Percentiles rank a stretch among this genome's conserved stretches.
phyloP scores from a whole-genome alignment of 352 stramenopile genomes.

The Pythium sukuiense region DNA sequence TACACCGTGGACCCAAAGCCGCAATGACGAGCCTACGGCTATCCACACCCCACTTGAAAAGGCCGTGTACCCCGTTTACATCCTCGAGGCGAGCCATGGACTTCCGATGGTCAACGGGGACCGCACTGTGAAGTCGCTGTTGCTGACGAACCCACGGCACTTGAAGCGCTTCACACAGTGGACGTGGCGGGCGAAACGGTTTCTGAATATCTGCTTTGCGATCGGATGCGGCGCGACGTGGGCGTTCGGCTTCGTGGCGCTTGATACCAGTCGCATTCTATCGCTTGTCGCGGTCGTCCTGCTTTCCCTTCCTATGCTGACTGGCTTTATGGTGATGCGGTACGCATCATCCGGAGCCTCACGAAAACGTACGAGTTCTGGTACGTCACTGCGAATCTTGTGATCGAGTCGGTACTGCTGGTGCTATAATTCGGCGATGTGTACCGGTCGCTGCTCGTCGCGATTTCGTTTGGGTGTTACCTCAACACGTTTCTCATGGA shows the following conservation, averaged over 20 bases:
- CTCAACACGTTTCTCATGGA: conserved; percentile 19
- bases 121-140: neutral
- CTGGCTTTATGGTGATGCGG: conserved; percentile 5
- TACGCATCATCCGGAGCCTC: conserved; percentile 13
- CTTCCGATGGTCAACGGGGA: conserved; percentile 14
- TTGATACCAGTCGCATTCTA: neutral
- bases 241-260: neutral
- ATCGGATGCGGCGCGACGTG: neutral
- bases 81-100: neutral
- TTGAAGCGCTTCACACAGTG: conserved; percentile 4
- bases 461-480: neutral
- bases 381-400: conserved; percentile 15
- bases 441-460: neutral
- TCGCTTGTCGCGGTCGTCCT: neutral
- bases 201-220: conserved; percentile 5
- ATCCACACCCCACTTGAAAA: neutral
- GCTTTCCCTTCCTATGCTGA: neutral
- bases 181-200: neutral
- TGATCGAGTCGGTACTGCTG: neutral
- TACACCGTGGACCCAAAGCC: neutral
- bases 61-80: neutral
- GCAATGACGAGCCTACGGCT: neutral
- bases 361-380: conserved; percentile 22
- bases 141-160: neutral
- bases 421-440: conserved; percentile 4